Base-by-base conservation (phyloP, 1,139 yeast species). In the Hyphopichia pseudoburtonii region DNA sequence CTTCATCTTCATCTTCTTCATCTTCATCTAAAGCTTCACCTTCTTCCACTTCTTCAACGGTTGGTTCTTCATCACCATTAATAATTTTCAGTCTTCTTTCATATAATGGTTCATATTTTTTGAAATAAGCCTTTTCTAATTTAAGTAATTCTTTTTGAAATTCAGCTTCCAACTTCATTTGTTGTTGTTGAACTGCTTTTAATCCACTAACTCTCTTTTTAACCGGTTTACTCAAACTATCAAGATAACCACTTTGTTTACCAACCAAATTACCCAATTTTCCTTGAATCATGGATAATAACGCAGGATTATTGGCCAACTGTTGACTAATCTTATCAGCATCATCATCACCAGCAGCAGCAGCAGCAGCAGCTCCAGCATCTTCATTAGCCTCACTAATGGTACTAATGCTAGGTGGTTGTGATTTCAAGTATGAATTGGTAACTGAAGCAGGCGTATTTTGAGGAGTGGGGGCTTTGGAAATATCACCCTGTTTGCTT, bases 401-500 rank as follows among this genome's bases (percentile, higher is more conserved):
- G 34, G 95, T 84, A 32, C 90, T 80, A 41, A 86, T 83, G 8
- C 80, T 71, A 12, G 95, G 95, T 45, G 82, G 78, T 45, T 81
- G 78, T 44, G 74, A 76, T 64, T 76, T 81, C 59, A 86, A 73
- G 61, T 80, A 89, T 35, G 92, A 84, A 44, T 80, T 82, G 33
- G 87, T 78, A 30, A 86, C 86, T 22, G 95, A 83, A 4, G 97
- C 86, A 17, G 99, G 99, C 1, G 99, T 92, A 73, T 92, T 92
- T 60, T 94, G 98, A 10, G 99, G 99, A 2, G 99, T 92, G 35
- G 99, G 98, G 4, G 98, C 98, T 57, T 84, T 82, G 50, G 95
- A 85, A 51, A 89, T 80, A 59, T 86, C 88, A 56, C 84, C 83
- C 49, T 79, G 66, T 56, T 81, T 76, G 63, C 67, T 74, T 66